Evolutionary conservation across 306 rosid genomes (phyloP), one percentile per base, ranked within the genome.

Genomic region (Vigna radiata): DNA sequence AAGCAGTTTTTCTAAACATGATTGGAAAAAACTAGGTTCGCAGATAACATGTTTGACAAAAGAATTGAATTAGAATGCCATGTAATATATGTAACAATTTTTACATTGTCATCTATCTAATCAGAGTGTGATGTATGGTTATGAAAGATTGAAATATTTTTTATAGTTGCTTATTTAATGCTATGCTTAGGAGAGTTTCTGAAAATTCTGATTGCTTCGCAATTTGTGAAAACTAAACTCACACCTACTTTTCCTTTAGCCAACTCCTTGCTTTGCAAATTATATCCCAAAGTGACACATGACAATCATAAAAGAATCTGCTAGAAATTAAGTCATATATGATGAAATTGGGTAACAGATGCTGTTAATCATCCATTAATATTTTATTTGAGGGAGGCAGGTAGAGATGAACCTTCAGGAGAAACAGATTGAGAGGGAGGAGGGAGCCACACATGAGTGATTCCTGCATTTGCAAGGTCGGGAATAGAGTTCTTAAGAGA

Each of bases 371-470:
- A 17, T 37, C 27, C 37, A 44, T 54, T 75, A 48, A 11, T 12
- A 36, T 33, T 10, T 4, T 33, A 7, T 29, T 47, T 5, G 31
- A 37, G 37, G 36, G 70, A 60, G 46, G 11, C 3, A 79, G 36
- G 17, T 56, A 62, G 46, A 19, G 11, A 52, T 23, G 76, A 37
- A 84, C 96, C 96, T 77, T 90, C 75, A 14, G 85, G 23, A 68
- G 69, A 61, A 76, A 23, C 89, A 5, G 94, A 82, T 11, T 93
- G 93, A 68, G 96, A 88, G 13, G 97, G 82, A 73, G 97, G 97
- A 85, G 97, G 97, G 77, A 93, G 96, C 96, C 97, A 93, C 76
- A 93, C 91, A 77, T 93, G 97, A 43, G 96, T 89, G 1, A 90
- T 78, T 77, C 92, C 90, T 0, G 91, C 91, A 60, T 43, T 67